phyloP scores from a whole-genome alignment of 2,329 filamentous ascomycete genomes.

The Cercospora canescens region DNA sequence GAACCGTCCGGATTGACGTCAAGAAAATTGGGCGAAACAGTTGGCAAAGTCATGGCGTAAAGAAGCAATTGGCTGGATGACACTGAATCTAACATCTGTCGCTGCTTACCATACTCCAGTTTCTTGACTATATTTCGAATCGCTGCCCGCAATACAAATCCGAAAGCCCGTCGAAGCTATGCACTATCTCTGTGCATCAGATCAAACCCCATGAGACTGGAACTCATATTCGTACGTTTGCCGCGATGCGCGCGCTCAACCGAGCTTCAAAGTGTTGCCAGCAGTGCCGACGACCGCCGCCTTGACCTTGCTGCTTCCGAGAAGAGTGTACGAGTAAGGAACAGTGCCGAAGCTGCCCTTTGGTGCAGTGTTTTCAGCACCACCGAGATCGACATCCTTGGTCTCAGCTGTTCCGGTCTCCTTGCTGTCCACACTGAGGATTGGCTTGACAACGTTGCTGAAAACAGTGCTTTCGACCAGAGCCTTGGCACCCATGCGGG shows the following conservation, averaged over 20 bases:
- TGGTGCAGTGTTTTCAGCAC: constrained; percentile 34
- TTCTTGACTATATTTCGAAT: background rate
- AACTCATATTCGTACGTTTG: background rate
- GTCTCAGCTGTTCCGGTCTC: constrained; percentile 40
- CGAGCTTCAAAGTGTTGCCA: constrained; percentile 41
- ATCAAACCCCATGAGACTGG: background rate
- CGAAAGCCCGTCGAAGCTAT: background rate
- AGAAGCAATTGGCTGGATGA: background rate
- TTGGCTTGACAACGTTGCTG: constrained; percentile 34
- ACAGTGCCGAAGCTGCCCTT: constrained; percentile 36
- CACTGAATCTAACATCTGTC: background rate
- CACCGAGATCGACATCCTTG: constrained; percentile 43
- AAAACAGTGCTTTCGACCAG: constrained; percentile 47
- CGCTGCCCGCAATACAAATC: background rate
- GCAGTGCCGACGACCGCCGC: constrained; percentile 42
- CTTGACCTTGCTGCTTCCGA: constrained; percentile 39
- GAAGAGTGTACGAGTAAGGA: constrained; percentile 38
- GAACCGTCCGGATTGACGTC: too few relatives aligned
- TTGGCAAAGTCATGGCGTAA: background rate
- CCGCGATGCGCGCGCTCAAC: constrained; percentile 2
- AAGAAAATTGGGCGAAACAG: background rate
- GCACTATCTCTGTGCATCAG: background rate
- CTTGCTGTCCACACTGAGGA: constrained; percentile 36
- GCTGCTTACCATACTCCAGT: background rate
- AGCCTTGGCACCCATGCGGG: constrained; percentile 43